Conservation (phyloP, 169 alveolate species). For the Plasmodium yoelii region DNA sequence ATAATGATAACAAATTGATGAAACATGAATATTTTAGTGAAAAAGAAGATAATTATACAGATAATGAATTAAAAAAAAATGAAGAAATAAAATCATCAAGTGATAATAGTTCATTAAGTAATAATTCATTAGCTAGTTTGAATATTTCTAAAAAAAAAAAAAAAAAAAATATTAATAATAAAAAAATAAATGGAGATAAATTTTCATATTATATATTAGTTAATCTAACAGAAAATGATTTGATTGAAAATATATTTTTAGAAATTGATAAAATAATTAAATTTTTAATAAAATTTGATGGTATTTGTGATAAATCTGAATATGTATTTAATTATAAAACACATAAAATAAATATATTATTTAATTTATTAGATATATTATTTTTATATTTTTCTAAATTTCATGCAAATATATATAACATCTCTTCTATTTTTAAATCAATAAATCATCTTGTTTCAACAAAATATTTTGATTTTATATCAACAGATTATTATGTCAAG, state of each 20-base stretch:
- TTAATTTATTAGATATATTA: slow-evolving; percentile 55
- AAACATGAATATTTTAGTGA: slow-evolving; percentile 13
- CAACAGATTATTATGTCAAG: slow-evolving; percentile 60
- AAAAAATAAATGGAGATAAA: slow-evolving; percentile 33
- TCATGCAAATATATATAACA: slow-evolving; percentile 31
- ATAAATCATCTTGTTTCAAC: slow-evolving; percentile 58
- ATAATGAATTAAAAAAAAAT: slow-evolving; percentile 21
- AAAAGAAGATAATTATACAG: slow-evolving; percentile 23
- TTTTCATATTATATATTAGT: slow-evolving; percentile 45
- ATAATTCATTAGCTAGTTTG: slow-evolving; percentile 21
- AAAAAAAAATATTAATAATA: slow-evolving; percentile 7
- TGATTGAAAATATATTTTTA: slow-evolving; percentile 41
- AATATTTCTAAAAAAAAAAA: slow-evolving; percentile 8
- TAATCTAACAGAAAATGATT: slow-evolving; percentile 45
- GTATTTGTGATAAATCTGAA: slow-evolving; percentile 23
- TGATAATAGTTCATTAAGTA: slow-evolving; percentile 21
- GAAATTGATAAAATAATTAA: slow-evolving; percentile 67
- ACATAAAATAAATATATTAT: slow-evolving; percentile 60
- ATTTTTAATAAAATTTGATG: slow-evolving; percentile 57
- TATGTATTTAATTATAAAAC: slow-evolving; percentile 51
- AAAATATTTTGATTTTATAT: slow-evolving; percentile 29
- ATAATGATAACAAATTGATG: neutral
- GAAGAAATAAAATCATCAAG: slow-evolving; percentile 41
- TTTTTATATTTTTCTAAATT: slow-evolving; percentile 68
- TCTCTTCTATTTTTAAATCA: slow-evolving; percentile 33